Evolutionary conservation across 2,329 filamentous ascomycete species (phyloP).

Genomic region (Harringtonia lauricola): DNA sequence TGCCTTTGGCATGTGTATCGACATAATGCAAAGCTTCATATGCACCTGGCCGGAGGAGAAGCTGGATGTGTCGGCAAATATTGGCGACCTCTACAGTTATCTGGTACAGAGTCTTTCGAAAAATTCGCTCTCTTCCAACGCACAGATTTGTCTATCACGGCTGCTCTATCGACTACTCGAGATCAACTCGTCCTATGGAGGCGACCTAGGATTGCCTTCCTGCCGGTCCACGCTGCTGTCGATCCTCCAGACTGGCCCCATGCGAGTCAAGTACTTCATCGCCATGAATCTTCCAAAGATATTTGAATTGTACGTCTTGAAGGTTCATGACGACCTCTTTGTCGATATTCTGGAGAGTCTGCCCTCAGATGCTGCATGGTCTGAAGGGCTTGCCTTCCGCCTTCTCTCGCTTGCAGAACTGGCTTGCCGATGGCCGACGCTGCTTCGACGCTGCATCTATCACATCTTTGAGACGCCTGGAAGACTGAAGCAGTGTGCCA

Average conservation of each 20-base stretch:
- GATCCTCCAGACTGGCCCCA: conserved; percentile 54
- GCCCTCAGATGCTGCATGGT: conserved; percentile 58
- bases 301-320: conserved; percentile 74
- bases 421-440: conserved; percentile 73
- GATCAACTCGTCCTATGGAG: conserved; percentile 55
- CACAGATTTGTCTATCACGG: conserved; percentile 54
- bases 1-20: conserved; percentile 55
- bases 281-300: conserved; percentile 58
- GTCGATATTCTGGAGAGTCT: conserved; percentile 71
- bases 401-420: conserved; percentile 66
- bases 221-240: conserved; percentile 62
- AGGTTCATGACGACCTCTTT: conserved; percentile 73
- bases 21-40: conserved; percentile 54
- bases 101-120: conserved; percentile 58
- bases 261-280: conserved; percentile 66
- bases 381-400: conserved; percentile 78
- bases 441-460: conserved; percentile 80
- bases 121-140: conserved; percentile 56
- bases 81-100: conserved; percentile 69
- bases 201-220: conserved; percentile 43
- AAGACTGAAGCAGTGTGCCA: conserved; percentile 50
- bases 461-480: conserved; percentile 89
- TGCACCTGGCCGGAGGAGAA: conserved; percentile 50
- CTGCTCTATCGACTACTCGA: conserved; percentile 63
- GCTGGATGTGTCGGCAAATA: conserved; percentile 51